Percentiles rank a stretch among this genome's conserved stretches.
phyloP scores from a whole-genome alignment of 257 asterid genomes.

The Lantana camara region DNA sequence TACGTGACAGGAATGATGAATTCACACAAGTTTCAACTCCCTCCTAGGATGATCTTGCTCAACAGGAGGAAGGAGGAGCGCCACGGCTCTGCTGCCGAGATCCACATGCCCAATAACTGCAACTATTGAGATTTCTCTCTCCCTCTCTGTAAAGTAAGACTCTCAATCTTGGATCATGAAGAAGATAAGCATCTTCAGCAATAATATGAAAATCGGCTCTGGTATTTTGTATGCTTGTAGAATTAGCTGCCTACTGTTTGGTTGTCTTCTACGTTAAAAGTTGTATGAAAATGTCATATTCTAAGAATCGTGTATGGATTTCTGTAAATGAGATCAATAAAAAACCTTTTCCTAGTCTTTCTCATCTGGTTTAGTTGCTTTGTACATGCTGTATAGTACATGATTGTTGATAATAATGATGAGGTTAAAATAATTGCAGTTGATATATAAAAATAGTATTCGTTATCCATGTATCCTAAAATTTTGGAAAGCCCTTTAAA shows the following conservation, averaged over 20 bases:
- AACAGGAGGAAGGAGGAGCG: constrained; percentile 17
- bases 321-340: no score
- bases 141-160: not conserved
- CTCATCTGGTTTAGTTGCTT: no score
- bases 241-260: constrained; percentile 10
- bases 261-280: not conserved
- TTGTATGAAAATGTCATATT: not conserved
- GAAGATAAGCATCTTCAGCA: not conserved
- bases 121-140: constrained; percentile 12
- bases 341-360: no score
- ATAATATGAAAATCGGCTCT: not conserved
- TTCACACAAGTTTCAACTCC: constrained; percentile 13
- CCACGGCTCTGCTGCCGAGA: constrained; percentile 1
- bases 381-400: no score
- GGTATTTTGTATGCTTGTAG: constrained; percentile 1
- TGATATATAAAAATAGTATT: no score
- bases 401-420: no score
- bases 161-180: not conserved
- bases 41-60: constrained; percentile 23
- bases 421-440: no score
- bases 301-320: not conserved
- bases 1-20: constrained; percentile 6
- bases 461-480: constrained; percentile 6
- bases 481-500: not conserved
- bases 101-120: constrained; percentile 12